Conservation (phyloP, 257 asterid species). For the Plantago ovata region DNA sequence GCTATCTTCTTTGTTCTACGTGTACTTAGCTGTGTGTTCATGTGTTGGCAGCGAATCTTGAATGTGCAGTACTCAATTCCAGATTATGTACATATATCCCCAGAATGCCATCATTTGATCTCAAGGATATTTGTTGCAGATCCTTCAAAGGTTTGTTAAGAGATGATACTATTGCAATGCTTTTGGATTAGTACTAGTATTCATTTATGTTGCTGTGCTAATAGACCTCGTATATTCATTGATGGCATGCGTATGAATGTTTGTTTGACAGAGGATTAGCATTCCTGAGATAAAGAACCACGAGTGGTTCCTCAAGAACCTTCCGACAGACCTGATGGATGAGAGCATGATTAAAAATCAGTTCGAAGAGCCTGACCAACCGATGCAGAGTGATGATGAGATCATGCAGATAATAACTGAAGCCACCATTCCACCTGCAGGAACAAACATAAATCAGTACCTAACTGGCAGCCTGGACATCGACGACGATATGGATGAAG, state of each 20-base stretch:
- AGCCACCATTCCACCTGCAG: constrained; percentile 89
- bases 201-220: too few relatives aligned
- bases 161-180: too few relatives aligned
- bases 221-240: too few relatives aligned
- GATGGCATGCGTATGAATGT: neutral
- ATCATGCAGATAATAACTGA: constrained; percentile 89
- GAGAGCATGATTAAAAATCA: constrained; percentile 44
- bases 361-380: constrained; percentile 85
- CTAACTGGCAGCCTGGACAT: constrained; percentile 80
- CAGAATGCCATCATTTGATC: constrained; percentile 83
- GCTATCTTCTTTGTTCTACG: neutral
- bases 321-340: constrained; percentile 77
- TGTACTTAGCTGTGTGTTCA: constrained; percentile 20
- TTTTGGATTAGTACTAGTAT: too few relatives aligned
- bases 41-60: constrained; percentile 70
- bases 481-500: constrained; percentile 95
- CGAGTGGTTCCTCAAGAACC: constrained; percentile 90
- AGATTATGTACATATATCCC: constrained; percentile 84
- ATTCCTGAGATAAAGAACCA: constrained; percentile 88
- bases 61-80: constrained; percentile 94
- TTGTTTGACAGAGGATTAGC: constrained; percentile 59
- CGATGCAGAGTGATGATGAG: constrained; percentile 75
- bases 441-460: constrained; percentile 64
- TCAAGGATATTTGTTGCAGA: constrained; percentile 94
- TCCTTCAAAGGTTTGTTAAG: constrained; percentile 65